phyloP scores from a whole-genome alignment of 208 protist species.

The Strigomonas galati region DNA sequence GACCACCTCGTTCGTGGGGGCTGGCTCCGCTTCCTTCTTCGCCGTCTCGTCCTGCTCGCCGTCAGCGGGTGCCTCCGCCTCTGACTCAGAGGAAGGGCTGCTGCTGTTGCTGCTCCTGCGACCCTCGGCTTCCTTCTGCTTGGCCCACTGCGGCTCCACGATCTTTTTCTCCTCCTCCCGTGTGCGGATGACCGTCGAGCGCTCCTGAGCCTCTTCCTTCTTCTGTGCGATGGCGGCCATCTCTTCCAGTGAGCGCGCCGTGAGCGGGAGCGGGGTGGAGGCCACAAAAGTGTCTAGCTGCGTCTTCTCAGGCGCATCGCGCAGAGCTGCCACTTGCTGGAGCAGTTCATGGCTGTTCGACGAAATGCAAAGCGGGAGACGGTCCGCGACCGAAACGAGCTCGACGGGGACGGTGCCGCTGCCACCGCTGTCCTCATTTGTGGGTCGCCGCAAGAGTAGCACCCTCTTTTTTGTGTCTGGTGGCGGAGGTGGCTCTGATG shows the following conservation, averaged over 20 bases:
- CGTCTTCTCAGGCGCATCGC: too few species aligned
- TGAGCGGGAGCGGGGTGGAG: neutral
- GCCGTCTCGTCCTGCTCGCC: neutral
- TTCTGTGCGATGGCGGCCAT: neutral
- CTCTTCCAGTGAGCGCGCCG: neutral
- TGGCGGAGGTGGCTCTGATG: too few species aligned
- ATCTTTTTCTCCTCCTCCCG: neutral
- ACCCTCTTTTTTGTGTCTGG: too few species aligned
- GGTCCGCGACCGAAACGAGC: too few species aligned
- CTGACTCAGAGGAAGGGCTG: neutral
- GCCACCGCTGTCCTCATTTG: too few species aligned
- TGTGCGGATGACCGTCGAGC: neutral
- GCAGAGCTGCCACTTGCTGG: too few species aligned
- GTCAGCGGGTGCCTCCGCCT: neutral
- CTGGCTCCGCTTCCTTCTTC: slow-evolving; percentile 22
- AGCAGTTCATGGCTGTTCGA: too few species aligned
- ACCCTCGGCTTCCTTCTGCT: neutral
- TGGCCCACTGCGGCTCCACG: neutral
- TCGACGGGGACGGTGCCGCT: too few species aligned
- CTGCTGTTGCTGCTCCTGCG: too few species aligned
- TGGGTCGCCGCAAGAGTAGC: too few species aligned
- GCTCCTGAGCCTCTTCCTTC: neutral
- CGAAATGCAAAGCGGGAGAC: too few species aligned
- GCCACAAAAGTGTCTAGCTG: neutral
- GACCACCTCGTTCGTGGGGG: slow-evolving; percentile 22